phyloP scores from a whole-genome alignment of 257 asterid species.

The Scutellaria barbata region DNA sequence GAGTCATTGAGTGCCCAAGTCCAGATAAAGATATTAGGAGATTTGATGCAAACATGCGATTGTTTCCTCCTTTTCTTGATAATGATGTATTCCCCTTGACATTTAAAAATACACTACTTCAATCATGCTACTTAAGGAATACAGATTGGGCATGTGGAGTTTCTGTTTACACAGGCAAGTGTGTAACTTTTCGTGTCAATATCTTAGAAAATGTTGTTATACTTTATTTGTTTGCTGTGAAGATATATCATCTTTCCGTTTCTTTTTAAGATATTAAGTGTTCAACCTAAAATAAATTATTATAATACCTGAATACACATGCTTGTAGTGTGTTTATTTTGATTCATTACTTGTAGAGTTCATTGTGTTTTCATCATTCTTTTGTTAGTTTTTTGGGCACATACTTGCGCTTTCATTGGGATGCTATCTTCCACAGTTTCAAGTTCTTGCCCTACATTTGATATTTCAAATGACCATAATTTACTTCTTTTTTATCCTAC shows the following conservation, averaged over 20 bases:
- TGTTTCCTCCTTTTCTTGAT: slow-evolving; percentile 97
- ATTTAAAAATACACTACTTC: slow-evolving; percentile 85
- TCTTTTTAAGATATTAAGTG: not conserved
- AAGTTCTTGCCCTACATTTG: slow-evolving; percentile 17
- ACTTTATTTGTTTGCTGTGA: slow-evolving; percentile 4
- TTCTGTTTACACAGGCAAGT: slow-evolving; percentile 95
- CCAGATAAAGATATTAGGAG: slow-evolving; percentile 96
- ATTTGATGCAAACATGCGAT: slow-evolving; percentile 92
- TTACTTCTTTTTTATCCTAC: slow-evolving; percentile 18
- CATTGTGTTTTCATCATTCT: not conserved
- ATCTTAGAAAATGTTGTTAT: not conserved
- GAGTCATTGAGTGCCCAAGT: slow-evolving; percentile 92
- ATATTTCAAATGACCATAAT: slow-evolving; percentile 14
- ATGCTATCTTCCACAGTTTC: slow-evolving; percentile 15
- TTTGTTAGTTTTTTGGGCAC: too few relatives aligned
- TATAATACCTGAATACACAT: slow-evolving; percentile 2
- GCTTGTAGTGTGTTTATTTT: not conserved
- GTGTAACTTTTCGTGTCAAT: slow-evolving; percentile 26
- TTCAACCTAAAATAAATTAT: not conserved
- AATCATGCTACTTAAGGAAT: slow-evolving; percentile 96
- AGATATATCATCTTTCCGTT: not conserved
- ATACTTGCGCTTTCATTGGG: slow-evolving; percentile 22
- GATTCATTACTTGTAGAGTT: not conserved
- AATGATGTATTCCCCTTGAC: slow-evolving; percentile 95
- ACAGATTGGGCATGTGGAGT: slow-evolving; percentile 99